Percentiles rank a stretch among this genome's conserved stretches.
Conservation (phyloP, 1,139 yeast species). For the Blastobotrys aristatus region DNA sequence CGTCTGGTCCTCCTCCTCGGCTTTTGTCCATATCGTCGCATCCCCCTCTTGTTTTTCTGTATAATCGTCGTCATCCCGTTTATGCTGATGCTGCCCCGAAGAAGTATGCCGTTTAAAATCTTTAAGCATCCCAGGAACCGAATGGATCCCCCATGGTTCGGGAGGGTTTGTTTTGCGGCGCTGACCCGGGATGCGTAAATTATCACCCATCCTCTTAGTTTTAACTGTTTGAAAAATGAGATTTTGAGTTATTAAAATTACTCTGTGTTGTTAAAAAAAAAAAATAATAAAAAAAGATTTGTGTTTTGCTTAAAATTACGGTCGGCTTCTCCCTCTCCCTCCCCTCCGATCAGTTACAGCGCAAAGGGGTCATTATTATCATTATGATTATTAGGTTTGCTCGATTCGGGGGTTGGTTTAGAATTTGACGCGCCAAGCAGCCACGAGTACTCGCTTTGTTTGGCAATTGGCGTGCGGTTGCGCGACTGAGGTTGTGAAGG, state of each 20-base stretch:
- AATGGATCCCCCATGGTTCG: conserved; percentile 36
- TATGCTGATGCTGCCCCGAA: conserved; percentile 8
- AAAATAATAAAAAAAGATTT: no score
- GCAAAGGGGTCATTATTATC: conserved; percentile 7
- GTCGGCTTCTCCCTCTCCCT: no score
- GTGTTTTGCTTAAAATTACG: no score
- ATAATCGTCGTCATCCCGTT: background rate
- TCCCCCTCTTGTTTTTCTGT: background rate
- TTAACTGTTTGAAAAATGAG: no score
- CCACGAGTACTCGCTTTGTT: conserved; percentile 20
- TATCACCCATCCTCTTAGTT: conserved; percentile 10
- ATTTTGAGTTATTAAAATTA: no score
- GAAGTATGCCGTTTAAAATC: conserved; percentile 36
- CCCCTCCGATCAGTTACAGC: no score
- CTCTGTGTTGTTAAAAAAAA: no score
- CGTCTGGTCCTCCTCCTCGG: conserved; percentile 15
- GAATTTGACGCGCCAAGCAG: conserved; percentile 15
- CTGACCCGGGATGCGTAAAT: conserved; percentile 19
- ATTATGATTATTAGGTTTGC: background rate
- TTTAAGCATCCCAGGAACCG: conserved; percentile 36
- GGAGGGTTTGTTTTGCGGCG: conserved; percentile 22
- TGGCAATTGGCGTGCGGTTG: conserved; percentile 3
- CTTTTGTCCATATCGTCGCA: no score
- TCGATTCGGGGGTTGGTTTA: background rate
- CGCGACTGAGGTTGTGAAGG: background rate